Evolutionary conservation across 2,329 filamentous ascomycete species (phyloP), one percentile per base, ranked within the genome.

Genomic region (Colletotrichum neosansevieriae): DNA sequence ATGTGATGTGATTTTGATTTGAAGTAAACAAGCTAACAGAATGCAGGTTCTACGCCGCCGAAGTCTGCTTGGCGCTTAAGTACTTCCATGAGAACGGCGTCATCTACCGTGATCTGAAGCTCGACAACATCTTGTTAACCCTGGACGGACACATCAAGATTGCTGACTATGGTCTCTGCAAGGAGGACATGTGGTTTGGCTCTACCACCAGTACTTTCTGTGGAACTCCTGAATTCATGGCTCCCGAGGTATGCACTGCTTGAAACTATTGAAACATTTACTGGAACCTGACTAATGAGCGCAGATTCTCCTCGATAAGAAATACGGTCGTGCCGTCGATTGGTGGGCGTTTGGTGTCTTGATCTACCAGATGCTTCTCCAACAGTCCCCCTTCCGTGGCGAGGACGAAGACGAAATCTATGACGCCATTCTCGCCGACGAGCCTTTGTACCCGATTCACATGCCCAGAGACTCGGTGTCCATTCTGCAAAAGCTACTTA

Each of bases 71-170:
- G 77, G 96, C 96, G 15, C 85, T 99, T 75, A 99, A 99, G 80
- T 99, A 99, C 80, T 98, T 99, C 87, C 96, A 99, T 77, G 96
- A 99, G 80, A 98, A 99, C 78, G 96, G 96, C 63, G 96, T 99
- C 76, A 98, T 99, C 74, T 99, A 99, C 81, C 93, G 96, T 82
- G 96, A 99, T 83, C 82, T 99, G 77, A 99, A 99, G 84, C 92
- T 94, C 7, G 89, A 91, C 80, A 91, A 99, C 79, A 99, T 99
- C 77, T 87, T 99, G 53, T 85, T 99, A 75, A 97, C 94, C 1
- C 86, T 97, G 51, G 96, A 99, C 76, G 96, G 96, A 29, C 96
- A 99, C 79, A 97, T 99, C 85, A 98, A 98, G 86, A 94, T 99
- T 85, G 96, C 89, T 60, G 96, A 99, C 86, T 99, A 97, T 79